A percentile compares a stretch with the other conserved stretches of the same genome.
Conservation (phyloP, 1,284 basidiomycete genomes). For the Tilletia indica region DNA sequence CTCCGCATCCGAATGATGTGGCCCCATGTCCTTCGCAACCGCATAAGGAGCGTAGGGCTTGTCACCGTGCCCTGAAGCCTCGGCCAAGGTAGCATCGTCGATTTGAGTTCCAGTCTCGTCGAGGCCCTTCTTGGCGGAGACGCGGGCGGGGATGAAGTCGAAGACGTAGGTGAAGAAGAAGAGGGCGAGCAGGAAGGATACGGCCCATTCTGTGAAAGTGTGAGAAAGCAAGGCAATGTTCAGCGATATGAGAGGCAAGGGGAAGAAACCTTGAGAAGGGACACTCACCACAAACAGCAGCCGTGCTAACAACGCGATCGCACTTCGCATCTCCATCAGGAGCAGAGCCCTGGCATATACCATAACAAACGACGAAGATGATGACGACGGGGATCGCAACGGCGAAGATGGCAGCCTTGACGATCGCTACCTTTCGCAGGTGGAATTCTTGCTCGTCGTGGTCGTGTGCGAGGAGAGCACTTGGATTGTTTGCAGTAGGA, state of each 20-base stretch:
- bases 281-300: slow-evolving; percentile 50
- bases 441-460: slow-evolving; percentile 57
- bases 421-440: not conserved
- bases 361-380: slow-evolving; percentile 59
- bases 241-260: not conserved
- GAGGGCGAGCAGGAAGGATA: slow-evolving; percentile 57
- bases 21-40: not conserved
- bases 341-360: slow-evolving; percentile 38
- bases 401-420: slow-evolving; percentile 59
- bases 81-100: slow-evolving; percentile 5
- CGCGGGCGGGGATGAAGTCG: slow-evolving; percentile 40
- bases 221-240: not conserved
- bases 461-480: slow-evolving; percentile 56
- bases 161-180: slow-evolving; percentile 55
- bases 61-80: not conserved
- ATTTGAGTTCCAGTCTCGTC: slow-evolving; percentile 4
- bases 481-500: slow-evolving; percentile 60
- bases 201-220: slow-evolving; percentile 32
- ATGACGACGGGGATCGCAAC: slow-evolving; percentile 59
- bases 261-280: not conserved
- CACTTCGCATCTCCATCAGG: slow-evolving; percentile 50
- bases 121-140: not conserved
- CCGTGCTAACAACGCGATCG: slow-evolving; percentile 58
- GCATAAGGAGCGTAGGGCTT: slow-evolving; percentile 1
- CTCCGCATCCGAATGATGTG: not conserved